phyloP scores from a whole-genome alignment of 1,284 basidiomycete species.

The Hymenochaete sp. region DNA sequence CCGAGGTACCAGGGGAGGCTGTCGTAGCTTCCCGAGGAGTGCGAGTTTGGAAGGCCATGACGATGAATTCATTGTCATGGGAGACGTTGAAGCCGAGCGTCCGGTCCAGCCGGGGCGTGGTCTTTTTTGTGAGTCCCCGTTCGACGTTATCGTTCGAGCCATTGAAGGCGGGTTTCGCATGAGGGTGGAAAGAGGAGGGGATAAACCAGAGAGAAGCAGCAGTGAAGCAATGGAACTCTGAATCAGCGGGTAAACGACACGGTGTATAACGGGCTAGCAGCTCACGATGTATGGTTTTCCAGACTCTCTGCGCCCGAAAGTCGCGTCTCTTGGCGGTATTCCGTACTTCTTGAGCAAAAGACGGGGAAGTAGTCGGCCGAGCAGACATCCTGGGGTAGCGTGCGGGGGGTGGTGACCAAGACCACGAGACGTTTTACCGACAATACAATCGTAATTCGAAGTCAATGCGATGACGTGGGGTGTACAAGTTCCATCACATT shows the following conservation, averaged over 20 bases:
- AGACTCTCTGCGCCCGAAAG: slow-evolving; percentile 45
- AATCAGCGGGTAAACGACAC: not conserved
- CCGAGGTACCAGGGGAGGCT: not conserved
- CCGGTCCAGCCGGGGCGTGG: slow-evolving; percentile 34
- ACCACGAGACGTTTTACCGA: slow-evolving; percentile 6
- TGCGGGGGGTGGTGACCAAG: too few relatives aligned
- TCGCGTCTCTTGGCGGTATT: slow-evolving; percentile 36
- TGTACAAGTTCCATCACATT: too few relatives aligned
- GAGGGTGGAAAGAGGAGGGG: not conserved
- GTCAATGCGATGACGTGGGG: too few relatives aligned
- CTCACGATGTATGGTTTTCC: slow-evolving; percentile 70
- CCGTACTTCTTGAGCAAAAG: slow-evolving; percentile 50
- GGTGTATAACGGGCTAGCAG: slow-evolving; percentile 12
- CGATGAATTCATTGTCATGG: slow-evolving; percentile 66
- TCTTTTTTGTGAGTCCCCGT: too few relatives aligned
- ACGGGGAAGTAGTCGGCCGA: slow-evolving; percentile 62
- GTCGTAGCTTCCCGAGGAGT: too few relatives aligned
- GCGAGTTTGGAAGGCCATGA: slow-evolving; percentile 54
- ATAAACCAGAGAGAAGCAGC: slow-evolving; percentile 5
- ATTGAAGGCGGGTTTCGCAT: too few relatives aligned
- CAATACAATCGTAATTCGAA: slow-evolving; percentile 2
- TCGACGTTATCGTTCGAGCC: too few relatives aligned
- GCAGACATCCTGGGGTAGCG: slow-evolving; percentile 70
- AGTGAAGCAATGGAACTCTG: not conserved
- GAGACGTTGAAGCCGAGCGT: slow-evolving; percentile 70